These are phyloP conservation scores for Syzygium malaccense DNA, from an alignment of 441 rosid genomes.

Conservation along the genomic window DNA sequence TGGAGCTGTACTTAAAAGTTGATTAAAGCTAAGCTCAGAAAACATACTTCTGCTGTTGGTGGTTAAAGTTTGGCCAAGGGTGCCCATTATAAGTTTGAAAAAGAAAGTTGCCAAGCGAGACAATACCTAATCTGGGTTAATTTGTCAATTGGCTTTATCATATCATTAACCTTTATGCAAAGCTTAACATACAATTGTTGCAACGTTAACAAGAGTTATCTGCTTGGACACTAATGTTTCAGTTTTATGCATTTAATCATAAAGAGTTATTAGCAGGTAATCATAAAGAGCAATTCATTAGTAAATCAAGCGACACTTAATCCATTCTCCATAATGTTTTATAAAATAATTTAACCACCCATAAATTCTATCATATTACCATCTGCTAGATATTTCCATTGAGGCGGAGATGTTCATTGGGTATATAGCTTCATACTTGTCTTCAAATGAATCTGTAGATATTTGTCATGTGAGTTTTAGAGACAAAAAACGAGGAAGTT, in stretches of 20 bases:
- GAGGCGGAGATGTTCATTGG: not conserved
- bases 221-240: not conserved
- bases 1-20: conserved; percentile 1
- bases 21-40: not conserved
- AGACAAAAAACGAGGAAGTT: not conserved
- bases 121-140: not conserved
- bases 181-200: not conserved
- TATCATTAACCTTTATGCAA: not conserved
- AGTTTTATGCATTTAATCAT: not conserved
- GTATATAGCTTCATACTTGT: not conserved
- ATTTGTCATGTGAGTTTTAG: not conserved
- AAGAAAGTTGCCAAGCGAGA: not conserved
- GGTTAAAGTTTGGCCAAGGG: not conserved
- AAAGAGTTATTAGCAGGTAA: not conserved
- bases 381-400: not conserved
- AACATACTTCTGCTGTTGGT: not conserved
- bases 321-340: not conserved
- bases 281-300: not conserved
- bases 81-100: not conserved
- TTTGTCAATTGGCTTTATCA: not conserved
- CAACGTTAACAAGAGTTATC: not conserved
- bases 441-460: not conserved
- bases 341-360: not conserved
- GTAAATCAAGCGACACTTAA: not conserved
- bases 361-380: not conserved